Evolutionary conservation across 2,329 filamentous ascomycete genomes (phyloP).

Genomic region (Aspergillus transmontanensis): DNA sequence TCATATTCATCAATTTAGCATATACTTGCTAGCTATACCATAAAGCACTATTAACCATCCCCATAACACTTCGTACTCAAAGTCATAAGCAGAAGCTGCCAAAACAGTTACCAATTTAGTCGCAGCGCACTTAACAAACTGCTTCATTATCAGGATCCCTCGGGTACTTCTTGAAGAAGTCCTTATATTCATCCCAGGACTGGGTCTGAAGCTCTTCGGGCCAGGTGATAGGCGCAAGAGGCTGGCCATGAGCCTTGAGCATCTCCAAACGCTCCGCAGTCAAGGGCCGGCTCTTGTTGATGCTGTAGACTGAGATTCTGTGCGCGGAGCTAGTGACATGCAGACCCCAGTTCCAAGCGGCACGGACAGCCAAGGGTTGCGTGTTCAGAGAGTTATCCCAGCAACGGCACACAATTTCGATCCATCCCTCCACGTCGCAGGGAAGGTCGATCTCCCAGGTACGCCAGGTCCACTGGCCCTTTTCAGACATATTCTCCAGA

Average conservation of each 20-base stretch:
- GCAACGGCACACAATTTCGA: conserved; percentile 60
- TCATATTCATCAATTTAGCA: neutral
- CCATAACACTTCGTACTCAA: neutral
- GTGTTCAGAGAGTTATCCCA: conserved; percentile 67
- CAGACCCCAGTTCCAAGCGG: conserved; percentile 54
- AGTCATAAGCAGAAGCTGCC: neutral
- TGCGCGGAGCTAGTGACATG: conserved; percentile 44
- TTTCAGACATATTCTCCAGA: conserved; percentile 60
- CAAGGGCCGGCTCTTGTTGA: conserved; percentile 33
- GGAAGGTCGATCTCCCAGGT: conserved; percentile 66
- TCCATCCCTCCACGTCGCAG: conserved; percentile 63
- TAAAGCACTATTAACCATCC: neutral
- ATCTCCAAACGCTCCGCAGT: conserved; percentile 32
- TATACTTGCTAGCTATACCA: neutral
- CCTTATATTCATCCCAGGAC: neutral
- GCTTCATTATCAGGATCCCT: neutral
- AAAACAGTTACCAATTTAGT: neutral
- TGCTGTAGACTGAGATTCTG: conserved; percentile 41
- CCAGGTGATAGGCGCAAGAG: neutral
- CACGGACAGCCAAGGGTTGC: conserved; percentile 58
- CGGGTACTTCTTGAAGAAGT: neutral
- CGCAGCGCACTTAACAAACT: neutral
- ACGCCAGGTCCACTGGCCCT: conserved; percentile 66
- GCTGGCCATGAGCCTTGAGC: neutral
- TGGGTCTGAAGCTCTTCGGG: neutral